Conservation (phyloP, 2,329 filamentous ascomycete genomes). For the Aureobasidium sp. region DNA sequence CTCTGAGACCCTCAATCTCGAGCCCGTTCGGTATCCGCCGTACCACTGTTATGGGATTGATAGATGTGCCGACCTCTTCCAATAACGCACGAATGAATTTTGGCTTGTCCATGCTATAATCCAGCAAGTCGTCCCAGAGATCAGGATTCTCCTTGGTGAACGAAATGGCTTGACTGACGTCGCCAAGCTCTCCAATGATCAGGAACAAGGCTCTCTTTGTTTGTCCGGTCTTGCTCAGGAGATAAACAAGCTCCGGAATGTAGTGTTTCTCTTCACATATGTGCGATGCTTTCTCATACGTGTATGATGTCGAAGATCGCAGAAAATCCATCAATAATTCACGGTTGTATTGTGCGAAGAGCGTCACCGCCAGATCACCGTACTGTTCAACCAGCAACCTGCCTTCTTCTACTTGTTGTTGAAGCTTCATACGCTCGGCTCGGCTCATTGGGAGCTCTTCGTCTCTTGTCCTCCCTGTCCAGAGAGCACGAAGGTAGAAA, state of each 20-base stretch:
- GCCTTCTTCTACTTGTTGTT: constrained; percentile 44
- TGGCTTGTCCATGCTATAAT: constrained; percentile 97
- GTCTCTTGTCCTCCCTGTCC: constrained; percentile 63
- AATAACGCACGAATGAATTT: constrained; percentile 86
- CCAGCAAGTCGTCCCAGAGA: constrained; percentile 87
- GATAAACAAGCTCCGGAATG: constrained; percentile 87
- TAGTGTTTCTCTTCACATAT: constrained; percentile 76
- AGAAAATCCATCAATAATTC: constrained; percentile 79
- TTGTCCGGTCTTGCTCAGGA: constrained; percentile 91
- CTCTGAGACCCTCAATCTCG: constrained; percentile 82
- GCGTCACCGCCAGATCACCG: constrained; percentile 74
- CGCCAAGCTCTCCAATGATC: constrained; percentile 86
- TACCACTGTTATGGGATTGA: constrained; percentile 86
- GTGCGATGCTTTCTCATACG: constrained; percentile 69
- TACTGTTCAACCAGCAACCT: constrained; percentile 70
- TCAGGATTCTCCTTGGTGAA: constrained; percentile 92
- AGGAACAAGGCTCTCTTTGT: constrained; percentile 86
- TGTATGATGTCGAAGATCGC: constrained; percentile 72
- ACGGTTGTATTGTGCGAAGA: constrained; percentile 81
- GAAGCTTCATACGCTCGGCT: constrained; percentile 23
- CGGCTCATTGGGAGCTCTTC: constrained; percentile 26
- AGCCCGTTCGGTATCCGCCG: constrained; percentile 86
- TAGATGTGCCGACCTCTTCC: constrained; percentile 87
- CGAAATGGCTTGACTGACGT: constrained; percentile 85
- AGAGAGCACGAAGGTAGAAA: constrained; percentile 84